Base-by-base conservation (phyloP, 371 early-diverging fungal species). In the Syncephalastrum sp. region DNA sequence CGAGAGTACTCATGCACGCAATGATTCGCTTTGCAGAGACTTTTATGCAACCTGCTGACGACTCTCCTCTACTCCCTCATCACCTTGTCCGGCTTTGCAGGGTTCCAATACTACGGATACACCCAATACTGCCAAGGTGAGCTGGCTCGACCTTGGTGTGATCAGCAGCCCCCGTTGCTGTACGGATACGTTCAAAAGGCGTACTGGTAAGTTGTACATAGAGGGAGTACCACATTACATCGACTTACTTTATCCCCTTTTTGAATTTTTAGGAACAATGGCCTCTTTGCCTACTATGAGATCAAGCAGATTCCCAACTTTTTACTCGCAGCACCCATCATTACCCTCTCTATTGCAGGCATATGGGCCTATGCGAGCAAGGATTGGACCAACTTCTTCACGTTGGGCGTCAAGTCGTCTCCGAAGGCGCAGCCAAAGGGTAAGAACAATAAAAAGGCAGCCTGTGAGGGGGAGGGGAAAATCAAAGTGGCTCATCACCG, bases 231-330 rank as follows among this genome's bases (percentile, higher is more conserved):
- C 38, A 33, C 38, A 33, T 6, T 6, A 6, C 2, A 33, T 2
- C 10, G 38, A 13, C 12, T 51, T 4, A 16, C 13, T 13, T 29
- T 45, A 21, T 21, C 16, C 14, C 24, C 27, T 43, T 33, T 33
- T 33, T 33, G 38, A 1, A 13, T 23, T 10, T 33, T 10, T 48
- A 42, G 91, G 91, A 85, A 90, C 60, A 78, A 81, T 54, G 97
- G 96, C 4, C 91, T 95, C 56, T 59, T 97, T 19, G 65, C 79
- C 0, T 97, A 97, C 69, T 97, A 86, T 59, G 83, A 86, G 29
- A 23, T 82, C 8, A 84, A 88, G 47, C 92, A 95, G 65, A 75
- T 94, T 19, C 96, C 96, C 15, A 95, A 94, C 75, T 97, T 97
- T 76, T 55, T 91, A 17, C 71, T 97, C 23, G 95, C 95, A 0